Base-by-base conservation (phyloP, 2,329 filamentous ascomycete genomes). In the Phialemoniopsis sp. region DNA sequence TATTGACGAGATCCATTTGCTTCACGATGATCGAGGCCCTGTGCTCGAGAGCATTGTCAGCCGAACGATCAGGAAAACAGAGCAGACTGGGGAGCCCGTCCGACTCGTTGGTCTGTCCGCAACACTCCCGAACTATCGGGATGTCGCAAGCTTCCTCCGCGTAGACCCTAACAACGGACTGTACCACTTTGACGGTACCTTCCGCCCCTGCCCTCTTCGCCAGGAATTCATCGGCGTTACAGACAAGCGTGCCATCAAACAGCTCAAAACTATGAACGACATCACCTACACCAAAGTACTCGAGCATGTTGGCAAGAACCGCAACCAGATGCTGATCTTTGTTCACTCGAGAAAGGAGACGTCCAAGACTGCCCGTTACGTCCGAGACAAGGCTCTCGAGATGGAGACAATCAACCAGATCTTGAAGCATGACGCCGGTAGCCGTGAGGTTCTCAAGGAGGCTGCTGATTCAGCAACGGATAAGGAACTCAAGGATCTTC, bases 251-350 rank as follows among this genome's bases (percentile, higher is more conserved):
- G 87, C 93, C 6, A 98, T 98, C 67, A 98, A 97, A 66, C 93
- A 98, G 62, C 72, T 98, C 39, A 96, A 97, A 73, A 94, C 87
- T 1, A 98, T 98, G 93, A 98, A 98, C 57, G 93, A 98, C 53
- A 90, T 98, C 39, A 96, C 89, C 42, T 98, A 98, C 63, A 94
- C 84, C 48, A 98, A 98, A 63, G 90, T 96, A 19, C 78, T 98
- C 39, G 93, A 98, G 62, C 91, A 97, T 57, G 91, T 96, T 21
- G 93, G 93, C 7, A 83, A 85, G 43, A 85, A 94, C 55, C 82
- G 87, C 47, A 95, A 98, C 54, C 93, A 98, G 62, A 96, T 98
- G 90, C 80, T 98, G 30, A 95, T 98, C 43, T 98, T 98, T 57
- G 93, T 98, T 6, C 94, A 98, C 60, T 98, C 94, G 29, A 79